These are phyloP conservation scores for Aotearoamyces nothofagi DNA, from an alignment of 2,329 filamentous ascomycete species.

Conservation along the genomic window DNA sequence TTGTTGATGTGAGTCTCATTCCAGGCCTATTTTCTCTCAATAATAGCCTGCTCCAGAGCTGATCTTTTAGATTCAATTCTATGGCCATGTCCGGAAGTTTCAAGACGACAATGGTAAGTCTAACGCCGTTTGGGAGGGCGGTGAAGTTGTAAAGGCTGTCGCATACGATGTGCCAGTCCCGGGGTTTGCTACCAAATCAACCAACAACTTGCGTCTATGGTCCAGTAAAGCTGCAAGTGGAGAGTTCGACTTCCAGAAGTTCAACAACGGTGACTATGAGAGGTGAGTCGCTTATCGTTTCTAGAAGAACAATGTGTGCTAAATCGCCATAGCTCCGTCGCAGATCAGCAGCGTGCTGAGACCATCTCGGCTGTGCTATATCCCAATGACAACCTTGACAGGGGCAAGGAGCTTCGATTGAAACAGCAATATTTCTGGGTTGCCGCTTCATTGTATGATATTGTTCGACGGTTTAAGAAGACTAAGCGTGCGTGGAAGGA, in stretches of 20 bases:
- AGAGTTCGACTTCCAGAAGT: constrained; percentile 98
- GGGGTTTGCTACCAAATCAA: constrained; percentile 76
- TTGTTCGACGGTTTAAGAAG: constrained; percentile 97
- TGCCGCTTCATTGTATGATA: constrained; percentile 88
- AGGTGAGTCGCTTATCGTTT: constrained; percentile 5
- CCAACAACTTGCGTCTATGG: constrained; percentile 95
- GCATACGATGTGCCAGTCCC: constrained; percentile 91
- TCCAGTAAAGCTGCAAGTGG: constrained; percentile 93
- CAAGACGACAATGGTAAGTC: constrained; percentile 63
- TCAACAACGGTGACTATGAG: constrained; percentile 97
- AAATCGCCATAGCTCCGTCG: constrained; percentile 53
- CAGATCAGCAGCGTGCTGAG: constrained; percentile 97
- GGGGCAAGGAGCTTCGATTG: constrained; percentile 89
- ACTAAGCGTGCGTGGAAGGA: constrained; percentile 78
- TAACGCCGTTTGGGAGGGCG: constrained; percentile 71
- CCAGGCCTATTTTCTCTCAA: background rate
- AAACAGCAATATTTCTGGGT: constrained; percentile 99
- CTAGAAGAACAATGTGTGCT: background rate
- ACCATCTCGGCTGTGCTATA: constrained; percentile 96
- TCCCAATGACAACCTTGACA: constrained; percentile 92
- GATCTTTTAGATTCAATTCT: constrained; percentile 62
- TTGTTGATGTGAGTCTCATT: constrained; percentile 52
- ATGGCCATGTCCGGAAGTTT: constrained; percentile 66
- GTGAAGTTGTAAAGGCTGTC: constrained; percentile 81
- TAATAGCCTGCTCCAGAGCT: background rate